phyloP scores from a whole-genome alignment of 208 protist species.

The Leishmania lainsoni region DNA sequence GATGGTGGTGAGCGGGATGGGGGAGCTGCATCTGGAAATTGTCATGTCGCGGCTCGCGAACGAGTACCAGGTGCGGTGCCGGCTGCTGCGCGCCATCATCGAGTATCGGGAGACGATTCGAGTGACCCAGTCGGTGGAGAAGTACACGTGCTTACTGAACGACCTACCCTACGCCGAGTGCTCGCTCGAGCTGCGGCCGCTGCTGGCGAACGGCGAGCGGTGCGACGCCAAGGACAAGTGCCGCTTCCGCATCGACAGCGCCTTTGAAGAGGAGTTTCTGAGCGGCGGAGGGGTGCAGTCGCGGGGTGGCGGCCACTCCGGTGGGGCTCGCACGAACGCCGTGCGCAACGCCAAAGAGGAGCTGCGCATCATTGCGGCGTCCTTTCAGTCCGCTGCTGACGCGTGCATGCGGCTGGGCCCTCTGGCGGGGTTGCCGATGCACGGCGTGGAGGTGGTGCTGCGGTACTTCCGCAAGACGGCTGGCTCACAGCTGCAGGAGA shows the following conservation, averaged over 20 bases:
- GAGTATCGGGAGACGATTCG: constrained; percentile 84
- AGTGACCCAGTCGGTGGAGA: constrained; percentile 18
- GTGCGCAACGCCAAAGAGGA: constrained; percentile 59
- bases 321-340: constrained; percentile 24
- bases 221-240: constrained; percentile 29
- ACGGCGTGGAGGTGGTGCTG: constrained; percentile 72
- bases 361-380: constrained; percentile 24
- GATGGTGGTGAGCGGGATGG: constrained; percentile 96
- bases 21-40: constrained; percentile 96
- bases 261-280: constrained; percentile 46
- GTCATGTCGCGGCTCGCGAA: constrained; percentile 93
- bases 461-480: constrained; percentile 57
- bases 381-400: constrained; percentile 53
- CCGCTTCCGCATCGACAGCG: constrained; percentile 54
- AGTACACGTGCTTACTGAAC: constrained; percentile 42
- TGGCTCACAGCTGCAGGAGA: constrained; percentile 50
- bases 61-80: constrained; percentile 90
- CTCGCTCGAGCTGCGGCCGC: constrained; percentile 49
- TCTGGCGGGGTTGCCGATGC: constrained; percentile 70
- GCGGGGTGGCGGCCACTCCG: constrained; percentile 8
- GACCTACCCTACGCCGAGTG: constrained; percentile 75
- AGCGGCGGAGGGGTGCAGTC: not conserved
- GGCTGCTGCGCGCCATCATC: constrained; percentile 85
- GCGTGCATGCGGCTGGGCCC: constrained; percentile 72
- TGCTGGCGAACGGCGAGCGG: constrained; percentile 39